These are phyloP conservation scores for Zelopaecilomyces penicillatus DNA, from an alignment of 2,329 filamentous ascomycete species.

Conservation along the genomic window DNA sequence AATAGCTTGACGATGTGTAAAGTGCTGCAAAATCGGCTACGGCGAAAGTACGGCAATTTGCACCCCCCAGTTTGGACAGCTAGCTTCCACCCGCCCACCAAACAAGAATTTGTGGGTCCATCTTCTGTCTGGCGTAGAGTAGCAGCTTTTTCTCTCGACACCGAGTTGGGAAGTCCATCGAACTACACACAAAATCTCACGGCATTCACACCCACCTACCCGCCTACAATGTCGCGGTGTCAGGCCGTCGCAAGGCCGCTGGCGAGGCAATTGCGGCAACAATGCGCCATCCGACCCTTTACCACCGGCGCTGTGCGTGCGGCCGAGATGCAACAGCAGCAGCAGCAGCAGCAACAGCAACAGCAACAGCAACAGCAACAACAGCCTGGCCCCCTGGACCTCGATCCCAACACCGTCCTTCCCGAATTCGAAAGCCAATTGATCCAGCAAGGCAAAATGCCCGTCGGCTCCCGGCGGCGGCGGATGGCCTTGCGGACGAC, in stretches of 20 bases:
- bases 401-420: conserved; percentile 62
- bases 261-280: conserved; percentile 40
- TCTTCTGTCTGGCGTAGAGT: background rate
- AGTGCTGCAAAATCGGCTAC: too few species aligned
- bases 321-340: conserved; percentile 18
- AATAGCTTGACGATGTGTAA: too few species aligned
- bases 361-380: conserved; percentile 8
- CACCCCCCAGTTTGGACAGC: too few species aligned
- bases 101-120: too few species aligned
- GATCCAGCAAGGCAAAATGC: conserved; percentile 58
- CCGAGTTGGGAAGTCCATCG: background rate
- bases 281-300: conserved; percentile 30
- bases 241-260: conserved; percentile 51
- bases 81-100: too few species aligned
- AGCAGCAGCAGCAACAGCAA: background rate
- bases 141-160: background rate
- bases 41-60: too few species aligned
- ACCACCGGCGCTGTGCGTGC: conserved; percentile 24
- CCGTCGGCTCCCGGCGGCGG: conserved; percentile 77
- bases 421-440: conserved; percentile 54
- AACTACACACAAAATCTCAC: background rate
- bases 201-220: background rate
- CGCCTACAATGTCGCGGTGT: conserved; percentile 45
- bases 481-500: conserved; percentile 61
- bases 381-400: conserved; percentile 31